These are phyloP conservation scores for Citrullus amarus DNA, from an alignment of 306 rosid species.

Conservation along the genomic window DNA sequence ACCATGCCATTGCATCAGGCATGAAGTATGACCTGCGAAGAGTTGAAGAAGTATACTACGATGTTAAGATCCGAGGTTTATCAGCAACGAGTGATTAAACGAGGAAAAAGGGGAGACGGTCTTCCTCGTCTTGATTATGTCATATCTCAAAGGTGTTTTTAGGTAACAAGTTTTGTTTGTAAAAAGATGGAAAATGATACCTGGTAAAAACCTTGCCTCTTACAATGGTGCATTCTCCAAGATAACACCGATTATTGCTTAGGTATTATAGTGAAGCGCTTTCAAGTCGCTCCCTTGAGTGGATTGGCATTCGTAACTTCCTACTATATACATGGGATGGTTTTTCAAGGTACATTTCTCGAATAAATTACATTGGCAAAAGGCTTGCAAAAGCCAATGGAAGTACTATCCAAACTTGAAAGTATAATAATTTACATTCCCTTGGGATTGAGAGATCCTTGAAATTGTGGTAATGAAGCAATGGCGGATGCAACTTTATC, in stretches of 20 bases:
- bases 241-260: not conserved
- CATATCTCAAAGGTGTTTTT: not conserved
- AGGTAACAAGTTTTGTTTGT: not conserved
- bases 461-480: not conserved
- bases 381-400: not conserved
- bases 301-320: not conserved
- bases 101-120: not conserved
- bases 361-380: not conserved
- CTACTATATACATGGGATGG: not conserved
- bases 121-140: not conserved
- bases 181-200: not conserved
- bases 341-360: not conserved
- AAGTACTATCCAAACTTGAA: not conserved
- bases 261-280: not conserved
- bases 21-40: slow-evolving; percentile 87
- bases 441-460: not conserved
- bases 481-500: not conserved
- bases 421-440: not conserved
- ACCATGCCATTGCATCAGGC: slow-evolving; percentile 32
- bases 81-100: slow-evolving; percentile 25
- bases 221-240: not conserved
- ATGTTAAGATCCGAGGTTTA: slow-evolving; percentile 88
- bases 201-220: not conserved
- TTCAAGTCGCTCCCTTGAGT: not conserved
- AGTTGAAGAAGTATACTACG: slow-evolving; percentile 89